Evolutionary conservation across 306 rosid species (phyloP).

Genomic region (Chamaecrista fasciculata): DNA sequence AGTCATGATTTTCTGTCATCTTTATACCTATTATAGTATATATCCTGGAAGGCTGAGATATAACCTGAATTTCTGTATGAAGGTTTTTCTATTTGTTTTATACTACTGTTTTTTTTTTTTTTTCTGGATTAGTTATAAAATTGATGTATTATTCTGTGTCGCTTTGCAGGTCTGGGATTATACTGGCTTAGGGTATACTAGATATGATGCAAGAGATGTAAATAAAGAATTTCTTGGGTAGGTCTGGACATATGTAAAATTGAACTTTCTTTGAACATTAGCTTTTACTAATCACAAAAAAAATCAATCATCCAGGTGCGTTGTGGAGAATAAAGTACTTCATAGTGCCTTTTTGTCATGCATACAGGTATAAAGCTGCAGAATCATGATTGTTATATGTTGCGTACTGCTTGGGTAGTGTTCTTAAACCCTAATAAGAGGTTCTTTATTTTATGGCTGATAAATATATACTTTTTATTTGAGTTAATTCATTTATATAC

Average conservation of each 20-base stretch:
- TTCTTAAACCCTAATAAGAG: conserved; percentile 3
- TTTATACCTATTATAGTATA: neutral
- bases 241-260: conserved; percentile 28
- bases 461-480: neutral
- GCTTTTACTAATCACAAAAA: conserved; percentile 32
- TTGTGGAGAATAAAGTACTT: conserved; percentile 90
- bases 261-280: conserved; percentile 7
- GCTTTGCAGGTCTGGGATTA: conserved; percentile 86
- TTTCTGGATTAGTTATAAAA: conserved; percentile 1
- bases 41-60: neutral
- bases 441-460: neutral
- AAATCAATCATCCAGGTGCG: conserved; percentile 57
- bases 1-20: neutral
- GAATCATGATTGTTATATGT: neutral
- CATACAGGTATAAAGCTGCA: conserved; percentile 57
- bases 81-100: conserved; percentile 12
- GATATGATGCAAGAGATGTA: conserved; percentile 76
- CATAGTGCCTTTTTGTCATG: conserved; percentile 72
- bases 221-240: conserved; percentile 87
- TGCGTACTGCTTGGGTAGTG: neutral
- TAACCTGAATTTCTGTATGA: neutral
- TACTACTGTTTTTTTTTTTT: too few species aligned
- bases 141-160: conserved; percentile 6
- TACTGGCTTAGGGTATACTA: conserved; percentile 85
- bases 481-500: neutral